These are phyloP conservation scores for Magnaporthiopsis poae DNA, from an alignment of 2,329 filamentous ascomycete species.

Conservation along the genomic window DNA sequence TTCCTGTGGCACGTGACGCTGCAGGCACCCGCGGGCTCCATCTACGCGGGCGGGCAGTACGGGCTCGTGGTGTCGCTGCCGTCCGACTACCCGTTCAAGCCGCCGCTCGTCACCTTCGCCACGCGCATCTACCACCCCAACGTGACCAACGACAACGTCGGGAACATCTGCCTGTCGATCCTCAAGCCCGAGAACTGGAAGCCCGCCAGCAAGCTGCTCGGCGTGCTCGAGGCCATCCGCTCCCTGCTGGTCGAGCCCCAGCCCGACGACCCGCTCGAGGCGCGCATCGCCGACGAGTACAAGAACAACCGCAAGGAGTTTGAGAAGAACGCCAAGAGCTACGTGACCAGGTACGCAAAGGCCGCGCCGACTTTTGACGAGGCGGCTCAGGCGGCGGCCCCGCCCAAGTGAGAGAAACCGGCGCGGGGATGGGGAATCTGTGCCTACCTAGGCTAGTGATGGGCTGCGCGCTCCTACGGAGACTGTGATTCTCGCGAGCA, in stretches of 20 bases:
- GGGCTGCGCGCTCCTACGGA: too few relatives aligned
- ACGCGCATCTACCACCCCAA: slow-evolving; percentile 96
- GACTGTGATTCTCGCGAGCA: too few relatives aligned
- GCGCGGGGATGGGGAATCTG: neutral
- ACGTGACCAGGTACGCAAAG: slow-evolving; percentile 63
- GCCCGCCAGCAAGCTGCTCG: slow-evolving; percentile 65
- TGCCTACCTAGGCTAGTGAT: too few relatives aligned
- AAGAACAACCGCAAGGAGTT: slow-evolving; percentile 58
- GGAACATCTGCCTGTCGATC: slow-evolving; percentile 75
- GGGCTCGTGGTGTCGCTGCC: slow-evolving; percentile 64
- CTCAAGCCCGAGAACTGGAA: slow-evolving; percentile 87
- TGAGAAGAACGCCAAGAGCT: slow-evolving; percentile 64
- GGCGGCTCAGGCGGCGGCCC: slow-evolving; percentile 25
- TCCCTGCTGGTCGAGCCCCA: slow-evolving; percentile 70
- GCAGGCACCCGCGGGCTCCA: slow-evolving; percentile 31
- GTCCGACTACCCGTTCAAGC: slow-evolving; percentile 80
- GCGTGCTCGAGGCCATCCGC: slow-evolving; percentile 68
- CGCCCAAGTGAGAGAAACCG: neutral
- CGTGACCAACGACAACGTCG: slow-evolving; percentile 75
- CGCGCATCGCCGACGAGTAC: slow-evolving; percentile 76
- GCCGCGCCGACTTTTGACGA: slow-evolving; percentile 18
- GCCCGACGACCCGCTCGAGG: slow-evolving; percentile 81
- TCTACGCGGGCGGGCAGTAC: slow-evolving; percentile 61
- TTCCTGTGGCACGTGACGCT: slow-evolving; percentile 44
- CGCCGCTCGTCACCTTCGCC: slow-evolving; percentile 66